Percentiles rank a stretch among this genome's conserved stretches.
These are phyloP conservation scores for Viola pubescens DNA, from an alignment of 441 rosid genomes.

Conservation along the genomic window DNA sequence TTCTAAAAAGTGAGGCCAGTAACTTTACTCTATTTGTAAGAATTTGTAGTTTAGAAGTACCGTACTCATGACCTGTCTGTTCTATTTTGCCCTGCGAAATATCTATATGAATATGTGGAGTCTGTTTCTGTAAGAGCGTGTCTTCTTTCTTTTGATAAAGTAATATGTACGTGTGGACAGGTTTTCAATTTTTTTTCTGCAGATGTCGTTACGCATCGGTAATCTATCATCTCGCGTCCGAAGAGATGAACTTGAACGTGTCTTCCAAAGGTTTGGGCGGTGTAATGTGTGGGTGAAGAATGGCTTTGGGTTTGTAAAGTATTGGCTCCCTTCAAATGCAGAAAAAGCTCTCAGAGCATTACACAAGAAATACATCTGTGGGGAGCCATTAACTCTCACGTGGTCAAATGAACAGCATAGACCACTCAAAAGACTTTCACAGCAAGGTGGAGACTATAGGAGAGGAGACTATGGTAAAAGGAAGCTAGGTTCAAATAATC, in stretches of 20 bases:
- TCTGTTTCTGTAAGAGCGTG: background rate
- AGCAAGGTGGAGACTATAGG: slow-evolving; percentile 19
- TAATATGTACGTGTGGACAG: background rate
- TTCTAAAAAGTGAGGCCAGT: background rate
- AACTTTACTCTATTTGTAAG: background rate
- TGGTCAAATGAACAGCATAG: slow-evolving; percentile 52
- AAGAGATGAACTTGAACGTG: slow-evolving; percentile 34
- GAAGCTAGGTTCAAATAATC: slow-evolving; percentile 18
- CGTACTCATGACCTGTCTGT: background rate
- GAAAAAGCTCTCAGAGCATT: slow-evolving; percentile 39
- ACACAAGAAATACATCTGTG: slow-evolving; percentile 31
- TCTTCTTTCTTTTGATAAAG: background rate
- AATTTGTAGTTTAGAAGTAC: background rate
- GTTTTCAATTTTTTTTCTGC: slow-evolving; percentile 13
- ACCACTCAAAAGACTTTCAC: slow-evolving; percentile 20
- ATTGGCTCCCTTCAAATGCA: slow-evolving; percentile 39
- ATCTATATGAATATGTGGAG: background rate
- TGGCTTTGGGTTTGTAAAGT: slow-evolving; percentile 47
- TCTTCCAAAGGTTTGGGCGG: slow-evolving; percentile 37
- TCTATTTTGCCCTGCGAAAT: background rate
- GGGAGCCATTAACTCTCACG: slow-evolving; percentile 34
- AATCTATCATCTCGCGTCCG: slow-evolving; percentile 29
- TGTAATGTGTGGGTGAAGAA: slow-evolving; percentile 37
- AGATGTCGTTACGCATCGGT: slow-evolving; percentile 49
- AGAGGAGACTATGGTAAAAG: slow-evolving; percentile 13